Base-by-base conservation (phyloP, 257 asterid species). In the Penstemon newberryi region DNA sequence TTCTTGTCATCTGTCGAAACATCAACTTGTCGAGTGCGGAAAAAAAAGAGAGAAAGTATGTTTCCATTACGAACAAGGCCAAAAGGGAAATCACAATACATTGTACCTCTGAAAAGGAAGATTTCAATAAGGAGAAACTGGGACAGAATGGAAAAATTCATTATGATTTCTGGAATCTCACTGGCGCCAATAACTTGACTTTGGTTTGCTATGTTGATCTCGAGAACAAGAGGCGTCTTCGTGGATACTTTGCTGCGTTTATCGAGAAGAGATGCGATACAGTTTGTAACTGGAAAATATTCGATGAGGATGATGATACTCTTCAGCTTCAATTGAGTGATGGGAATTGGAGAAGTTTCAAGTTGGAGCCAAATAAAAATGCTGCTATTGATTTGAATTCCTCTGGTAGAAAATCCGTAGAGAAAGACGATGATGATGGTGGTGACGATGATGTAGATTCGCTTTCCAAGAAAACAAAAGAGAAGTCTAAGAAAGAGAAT, bases 251-350 rank as follows among this genome's bases (percentile, higher is more conserved):
- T 13, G 19, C 43, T 4, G 63, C 62, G 2, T 75, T 75, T 56
- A 43, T 58, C 7, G 40, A 33, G 8, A n/a, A 40, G 45, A 37
- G 12, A 7, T 75, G 79, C 67, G 45, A 40, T 15, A 39, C 7
- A 8, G 67, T 40, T 50, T 75, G 79, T 49, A 63, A 42, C 19
- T 75, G 79, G 79, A 64, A 59, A 56, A 51, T 75, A 18, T 56
- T 65, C 3, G 75, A 57, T 8, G 72, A 11, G 33, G 72, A 71
- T 55, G 57, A 8, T 4, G 12, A 25, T 25, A 25, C 33, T 25
- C 33, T 63, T 67, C 69, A 70, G 63, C 46, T 75, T 37, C 64
- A 13, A 25, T 2, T 61, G 25, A n/a, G 0, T 5, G 60, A 45
- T 52, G 70, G 69, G 41, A 56, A 19, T 0, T 74, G 70, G 73